These are phyloP conservation scores for Maudiozyma saulgeensis DNA, from an alignment of 805 yeast species.

Conservation along the genomic window DNA sequence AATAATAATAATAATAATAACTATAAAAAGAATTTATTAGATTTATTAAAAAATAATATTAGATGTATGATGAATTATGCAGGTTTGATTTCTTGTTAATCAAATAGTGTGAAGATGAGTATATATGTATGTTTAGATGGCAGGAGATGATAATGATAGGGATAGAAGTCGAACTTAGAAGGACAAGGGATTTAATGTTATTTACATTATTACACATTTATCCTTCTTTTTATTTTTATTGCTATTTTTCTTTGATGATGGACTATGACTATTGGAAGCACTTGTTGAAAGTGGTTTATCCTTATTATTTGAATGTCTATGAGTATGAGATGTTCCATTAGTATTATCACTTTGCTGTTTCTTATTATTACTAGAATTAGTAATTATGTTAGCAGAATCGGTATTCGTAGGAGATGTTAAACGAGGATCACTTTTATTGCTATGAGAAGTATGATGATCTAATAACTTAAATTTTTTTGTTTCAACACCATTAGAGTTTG, in stretches of 20 bases:
- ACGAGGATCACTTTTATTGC: not conserved
- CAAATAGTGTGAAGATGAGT: not conserved
- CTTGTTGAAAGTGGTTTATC: not conserved
- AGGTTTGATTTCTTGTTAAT: not conserved
- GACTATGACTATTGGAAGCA: not conserved
- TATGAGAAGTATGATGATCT: not conserved
- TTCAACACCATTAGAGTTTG: not conserved
- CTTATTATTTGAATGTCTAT: not conserved
- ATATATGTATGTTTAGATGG: not conserved
- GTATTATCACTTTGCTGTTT: not conserved
- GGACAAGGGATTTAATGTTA: not conserved
- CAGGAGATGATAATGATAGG: too few species aligned
- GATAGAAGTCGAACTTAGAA: not conserved
- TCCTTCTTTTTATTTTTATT: conserved; percentile 13
- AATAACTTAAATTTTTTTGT: not conserved
- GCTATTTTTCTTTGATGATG: conserved; percentile 7
- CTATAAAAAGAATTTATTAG: not conserved
- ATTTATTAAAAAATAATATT: too few species aligned
- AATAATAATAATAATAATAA: too few species aligned
- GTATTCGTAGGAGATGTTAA: not conserved
- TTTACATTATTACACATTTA: conserved; percentile 19
- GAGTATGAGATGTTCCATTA: not conserved
- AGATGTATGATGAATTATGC: not conserved
- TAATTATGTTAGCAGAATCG: not conserved
- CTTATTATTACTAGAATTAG: not conserved